phyloP scores from a whole-genome alignment of 148 eudicot genomes.

The Nepenthes gracilis region DNA sequence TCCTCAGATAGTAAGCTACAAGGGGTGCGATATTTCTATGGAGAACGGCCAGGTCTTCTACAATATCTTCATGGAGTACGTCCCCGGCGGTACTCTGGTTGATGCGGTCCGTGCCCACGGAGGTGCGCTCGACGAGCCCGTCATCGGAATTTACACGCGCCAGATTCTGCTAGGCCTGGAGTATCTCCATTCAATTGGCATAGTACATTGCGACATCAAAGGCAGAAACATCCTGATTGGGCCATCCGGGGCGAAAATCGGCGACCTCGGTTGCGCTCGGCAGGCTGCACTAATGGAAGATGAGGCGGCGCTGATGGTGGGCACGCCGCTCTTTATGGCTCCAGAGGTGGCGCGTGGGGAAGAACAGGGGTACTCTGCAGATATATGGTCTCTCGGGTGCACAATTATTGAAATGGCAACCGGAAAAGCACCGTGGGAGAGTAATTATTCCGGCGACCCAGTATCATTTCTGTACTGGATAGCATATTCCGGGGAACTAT shows the following conservation, averaged over 20 bases:
- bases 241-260: slow-evolving; percentile 28
- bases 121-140: slow-evolving; percentile 18
- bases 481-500: slow-evolving; percentile 26
- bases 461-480: slow-evolving; percentile 28
- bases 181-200: slow-evolving; percentile 35
- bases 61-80: slow-evolving; percentile 41
- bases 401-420: slow-evolving; percentile 53
- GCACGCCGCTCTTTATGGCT: slow-evolving; percentile 48
- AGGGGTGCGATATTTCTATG: slow-evolving; percentile 23
- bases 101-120: slow-evolving; percentile 18
- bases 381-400: slow-evolving; percentile 49
- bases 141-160: slow-evolving; percentile 19
- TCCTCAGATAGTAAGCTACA: slow-evolving; percentile 35
- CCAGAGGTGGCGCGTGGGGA: slow-evolving; percentile 51
- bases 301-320: slow-evolving; percentile 3
- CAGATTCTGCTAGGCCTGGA: slow-evolving; percentile 34
- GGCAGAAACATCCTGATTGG: slow-evolving; percentile 31
- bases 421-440: slow-evolving; percentile 36
- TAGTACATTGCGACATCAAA: slow-evolving; percentile 53
- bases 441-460: slow-evolving; percentile 12
- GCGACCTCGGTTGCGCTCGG: slow-evolving; percentile 48
- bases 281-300: background rate
- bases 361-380: slow-evolving; percentile 34
- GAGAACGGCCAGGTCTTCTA: slow-evolving; percentile 19
- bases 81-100: slow-evolving; percentile 27